Conservation (phyloP, 1,284 basidiomycete species). For the Amylostereum areolatum region DNA sequence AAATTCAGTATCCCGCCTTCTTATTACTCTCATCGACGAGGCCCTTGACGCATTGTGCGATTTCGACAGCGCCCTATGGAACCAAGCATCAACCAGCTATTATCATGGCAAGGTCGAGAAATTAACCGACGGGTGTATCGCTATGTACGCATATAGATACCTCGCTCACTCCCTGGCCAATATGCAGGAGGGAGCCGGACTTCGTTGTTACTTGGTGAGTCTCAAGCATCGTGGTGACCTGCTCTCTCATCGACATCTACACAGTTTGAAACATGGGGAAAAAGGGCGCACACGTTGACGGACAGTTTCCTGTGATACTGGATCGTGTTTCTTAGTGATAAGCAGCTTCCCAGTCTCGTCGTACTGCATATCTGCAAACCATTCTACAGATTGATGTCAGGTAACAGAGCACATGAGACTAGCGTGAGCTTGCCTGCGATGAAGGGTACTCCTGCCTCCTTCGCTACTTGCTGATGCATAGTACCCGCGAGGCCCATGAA, state of each 20-base stretch:
- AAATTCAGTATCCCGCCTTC: background rate
- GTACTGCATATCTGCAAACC: conserved; percentile 61
- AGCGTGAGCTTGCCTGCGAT: conserved; percentile 42
- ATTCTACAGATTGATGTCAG: conserved; percentile 31
- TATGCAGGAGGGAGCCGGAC: conserved; percentile 33
- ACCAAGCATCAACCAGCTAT: background rate
- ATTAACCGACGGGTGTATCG: conserved; percentile 48
- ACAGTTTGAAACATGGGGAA: background rate
- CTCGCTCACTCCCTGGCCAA: conserved; percentile 37
- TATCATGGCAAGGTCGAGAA: background rate
- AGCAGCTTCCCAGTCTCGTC: conserved; percentile 45
- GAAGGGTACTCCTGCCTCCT: conserved; percentile 47
- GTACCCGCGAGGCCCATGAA: conserved; percentile 59
- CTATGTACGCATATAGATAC: conserved; percentile 63
- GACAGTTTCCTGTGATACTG: conserved; percentile 37
- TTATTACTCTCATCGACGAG: conserved; percentile 46
- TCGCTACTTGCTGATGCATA: conserved; percentile 46
- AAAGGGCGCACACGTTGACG: conserved; percentile 32
- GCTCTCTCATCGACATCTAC: conserved; percentile 7
- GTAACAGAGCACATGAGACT: background rate
- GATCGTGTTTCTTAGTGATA: conserved; percentile 54
- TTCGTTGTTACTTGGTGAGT: conserved; percentile 39
- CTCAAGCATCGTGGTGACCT: conserved; percentile 41
- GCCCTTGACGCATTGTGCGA: conserved; percentile 40
- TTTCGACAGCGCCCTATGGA: conserved; percentile 43